phyloP scores from a whole-genome alignment of 2,329 filamentous ascomycete species.

The Zopfia rhizophila region DNA sequence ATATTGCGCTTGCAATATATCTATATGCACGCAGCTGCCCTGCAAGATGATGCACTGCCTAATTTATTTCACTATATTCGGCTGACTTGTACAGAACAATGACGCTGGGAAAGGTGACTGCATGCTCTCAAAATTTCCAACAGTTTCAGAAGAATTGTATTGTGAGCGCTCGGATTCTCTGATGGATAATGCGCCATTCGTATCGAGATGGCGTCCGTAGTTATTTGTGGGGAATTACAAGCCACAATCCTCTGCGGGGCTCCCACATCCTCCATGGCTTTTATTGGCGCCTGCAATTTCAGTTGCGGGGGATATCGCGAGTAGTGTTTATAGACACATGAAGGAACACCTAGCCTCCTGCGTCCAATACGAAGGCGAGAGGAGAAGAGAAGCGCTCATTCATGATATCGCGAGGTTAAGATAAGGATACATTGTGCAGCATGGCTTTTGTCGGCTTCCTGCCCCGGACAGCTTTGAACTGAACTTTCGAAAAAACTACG shows the following conservation, averaged over 20 bases:
- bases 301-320: too few relatives aligned
- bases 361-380: too few relatives aligned
- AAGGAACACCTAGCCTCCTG: too few relatives aligned
- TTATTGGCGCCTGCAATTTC: constrained; percentile 13
- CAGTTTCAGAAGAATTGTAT: constrained; percentile 21
- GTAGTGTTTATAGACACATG: too few relatives aligned
- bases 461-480: constrained; percentile 7
- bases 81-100: constrained; percentile 9
- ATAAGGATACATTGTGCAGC: constrained; percentile 29
- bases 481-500: constrained; percentile 32
- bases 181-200: constrained; percentile 26
- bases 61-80: constrained; percentile 19
- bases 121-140: constrained; percentile 6
- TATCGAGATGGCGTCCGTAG: constrained; percentile 33
- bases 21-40: constrained; percentile 20
- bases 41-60: constrained; percentile 39
- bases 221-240: constrained; percentile 35
- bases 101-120: constrained; percentile 5
- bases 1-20: constrained; percentile 38
- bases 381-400: too few relatives aligned
- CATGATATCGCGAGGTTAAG: constrained; percentile 24
- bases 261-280: constrained; percentile 5
- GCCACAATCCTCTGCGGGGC: constrained; percentile 21
- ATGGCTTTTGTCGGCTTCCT: constrained; percentile 10
- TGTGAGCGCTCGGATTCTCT: constrained; percentile 25